These are phyloP conservation scores for Tinospora cordifolia DNA, from an alignment of 164 flowering plant genomes.

Conservation along the genomic window DNA sequence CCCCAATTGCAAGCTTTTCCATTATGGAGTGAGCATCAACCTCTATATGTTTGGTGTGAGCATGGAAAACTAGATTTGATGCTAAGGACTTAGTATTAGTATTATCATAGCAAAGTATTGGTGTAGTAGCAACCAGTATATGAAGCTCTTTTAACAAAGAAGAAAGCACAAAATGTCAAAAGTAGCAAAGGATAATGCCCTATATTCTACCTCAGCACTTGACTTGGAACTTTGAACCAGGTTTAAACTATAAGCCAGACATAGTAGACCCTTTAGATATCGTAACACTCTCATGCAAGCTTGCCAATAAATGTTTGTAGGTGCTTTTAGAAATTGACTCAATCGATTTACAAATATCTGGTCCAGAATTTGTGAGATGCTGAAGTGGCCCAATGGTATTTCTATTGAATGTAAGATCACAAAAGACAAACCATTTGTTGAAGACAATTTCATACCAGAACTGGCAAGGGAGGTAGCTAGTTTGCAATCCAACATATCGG, in stretches of 20 bases:
- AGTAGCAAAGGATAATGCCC: too few species aligned
- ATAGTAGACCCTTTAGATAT: not conserved
- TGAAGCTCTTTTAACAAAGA: not conserved
- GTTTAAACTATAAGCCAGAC: not conserved
- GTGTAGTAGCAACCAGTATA: not conserved
- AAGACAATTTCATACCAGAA: too few species aligned
- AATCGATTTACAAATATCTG: not conserved
- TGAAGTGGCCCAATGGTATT: too few species aligned
- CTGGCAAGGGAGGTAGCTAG: too few species aligned
- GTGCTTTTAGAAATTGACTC: not conserved
- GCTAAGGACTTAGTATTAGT: not conserved
- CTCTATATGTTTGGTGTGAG: not conserved
- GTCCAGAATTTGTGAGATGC: not conserved
- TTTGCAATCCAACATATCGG: not conserved
- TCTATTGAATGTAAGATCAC: too few species aligned
- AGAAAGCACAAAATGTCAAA: too few species aligned
- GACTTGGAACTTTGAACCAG: too few species aligned
- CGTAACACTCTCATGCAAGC: not conserved
- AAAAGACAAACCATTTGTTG: too few species aligned
- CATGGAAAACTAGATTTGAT: not conserved
- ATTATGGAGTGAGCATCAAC: not conserved
- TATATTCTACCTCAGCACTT: too few species aligned
- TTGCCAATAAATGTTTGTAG: not conserved
- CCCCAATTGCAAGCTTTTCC: too few species aligned
- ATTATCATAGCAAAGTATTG: not conserved